Evolutionary conservation across 2,329 filamentous ascomycete species (phyloP), one percentile per base, ranked within the genome.

Genomic region (Claviceps humidiphila): DNA sequence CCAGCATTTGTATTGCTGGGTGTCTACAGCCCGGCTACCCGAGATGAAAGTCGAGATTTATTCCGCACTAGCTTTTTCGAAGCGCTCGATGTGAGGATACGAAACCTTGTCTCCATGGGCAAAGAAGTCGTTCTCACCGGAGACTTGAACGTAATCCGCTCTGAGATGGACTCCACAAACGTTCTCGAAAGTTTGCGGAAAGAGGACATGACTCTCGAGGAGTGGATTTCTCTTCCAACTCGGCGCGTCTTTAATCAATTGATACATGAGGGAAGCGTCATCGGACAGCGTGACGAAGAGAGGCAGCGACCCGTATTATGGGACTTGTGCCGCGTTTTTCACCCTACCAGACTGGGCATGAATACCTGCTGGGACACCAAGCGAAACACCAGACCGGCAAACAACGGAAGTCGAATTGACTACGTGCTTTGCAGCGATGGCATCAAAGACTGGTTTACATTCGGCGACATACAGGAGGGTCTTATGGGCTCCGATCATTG

Each of bases 331-430:
- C 80, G 93, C 48, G 79, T 78, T 26, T 94, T 90, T 62, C 86
- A 96, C 62, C 85, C 87, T 0, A 69, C 73, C n/a, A 78, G 93
- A 41, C 74, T 75, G 56, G 89, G 89, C 55, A 97, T 98, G 93
- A 97, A 89, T 66, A 97, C 93, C 0, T 95, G 91, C 66, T 97
- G 91, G 91, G 89, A 97, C 57, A 90, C 88, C 49, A 90, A 87
- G 65, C 86, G 89, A 63, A 97, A 97, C 66, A 87, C 88, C n/a
- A 77, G 93, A n/a, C 91, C 91, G 3, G 89, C 87, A 2, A 97
- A 97, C 64, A 94, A 85, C 66, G 93, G 93, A 5, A 85, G 87
- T 51, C 81, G 93, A 39, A 97, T 97, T 59, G 93, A 98, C 67
- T 97, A 95, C 67, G 78, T 98, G 17, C 75, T 97, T 3, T 95